A percentile compares a stretch with the other conserved stretches of the same genome.
Evolutionary conservation across 768 basidiomycete genomes (phyloP).

Genomic region (Tulasnella sp.): DNA sequence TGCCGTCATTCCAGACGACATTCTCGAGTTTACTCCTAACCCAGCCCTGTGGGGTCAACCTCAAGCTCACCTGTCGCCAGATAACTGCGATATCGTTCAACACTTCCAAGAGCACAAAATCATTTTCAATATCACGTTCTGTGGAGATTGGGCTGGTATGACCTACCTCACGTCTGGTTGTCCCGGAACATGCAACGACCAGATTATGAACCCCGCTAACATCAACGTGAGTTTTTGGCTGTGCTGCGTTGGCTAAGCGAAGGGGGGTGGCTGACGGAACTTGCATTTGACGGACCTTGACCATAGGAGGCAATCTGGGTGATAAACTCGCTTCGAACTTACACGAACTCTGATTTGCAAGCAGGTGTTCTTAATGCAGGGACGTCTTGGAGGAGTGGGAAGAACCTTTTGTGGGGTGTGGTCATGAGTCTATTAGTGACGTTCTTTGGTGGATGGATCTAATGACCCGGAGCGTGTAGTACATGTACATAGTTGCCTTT

Average conservation of each 20-base stretch:
- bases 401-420: background rate
- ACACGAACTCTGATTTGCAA: slow-evolving; percentile 5
- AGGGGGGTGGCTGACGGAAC: too few species aligned
- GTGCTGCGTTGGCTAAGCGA: too few species aligned
- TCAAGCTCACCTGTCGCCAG: slow-evolving; percentile 15
- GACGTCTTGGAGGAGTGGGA: background rate
- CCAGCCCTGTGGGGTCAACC: slow-evolving; percentile 20
- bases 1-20: slow-evolving; percentile 15
- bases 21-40: slow-evolving; percentile 3
- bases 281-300: background rate
- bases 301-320: slow-evolving; percentile 5
- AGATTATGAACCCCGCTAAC: slow-evolving; percentile 13
- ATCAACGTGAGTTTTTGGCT: slow-evolving; percentile 16
- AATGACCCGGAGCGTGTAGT: background rate
- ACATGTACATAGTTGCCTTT: background rate
- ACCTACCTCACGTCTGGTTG: slow-evolving; percentile 20
- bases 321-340: slow-evolving; percentile 9
- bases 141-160: slow-evolving; percentile 24
- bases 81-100: slow-evolving; percentile 9
- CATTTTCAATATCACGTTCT: slow-evolving; percentile 22
- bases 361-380: background rate
- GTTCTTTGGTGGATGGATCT: background rate
- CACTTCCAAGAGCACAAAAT: slow-evolving; percentile 20
- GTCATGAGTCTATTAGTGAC: background rate
- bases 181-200: slow-evolving; percentile 20